Evolutionary conservation across 2,329 filamentous ascomycete genomes (phyloP).

Genomic region (Botryotinia calthae): DNA sequence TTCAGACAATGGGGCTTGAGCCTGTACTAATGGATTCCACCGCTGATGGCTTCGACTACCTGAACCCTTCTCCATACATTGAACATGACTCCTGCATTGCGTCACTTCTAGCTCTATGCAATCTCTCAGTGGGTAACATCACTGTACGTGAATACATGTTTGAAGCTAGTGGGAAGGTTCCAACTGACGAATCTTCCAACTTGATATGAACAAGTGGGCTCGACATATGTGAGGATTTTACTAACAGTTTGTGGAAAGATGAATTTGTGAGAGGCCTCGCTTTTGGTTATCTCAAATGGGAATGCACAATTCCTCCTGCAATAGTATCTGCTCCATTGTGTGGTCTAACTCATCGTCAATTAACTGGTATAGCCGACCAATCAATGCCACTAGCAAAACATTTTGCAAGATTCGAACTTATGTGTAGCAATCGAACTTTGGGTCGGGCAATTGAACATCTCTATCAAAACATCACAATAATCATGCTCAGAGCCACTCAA

Average conservation of each 20-base stretch:
- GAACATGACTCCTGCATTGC: neutral
- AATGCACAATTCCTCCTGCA: neutral
- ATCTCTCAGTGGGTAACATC: neutral
- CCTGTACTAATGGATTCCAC: neutral
- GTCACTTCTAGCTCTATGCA: neutral
- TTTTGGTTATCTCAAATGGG: neutral
- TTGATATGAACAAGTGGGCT: neutral
- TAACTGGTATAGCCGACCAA: no score
- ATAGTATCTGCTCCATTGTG: no score
- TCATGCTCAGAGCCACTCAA: neutral
- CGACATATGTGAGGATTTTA: neutral
- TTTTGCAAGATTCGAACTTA: no score
- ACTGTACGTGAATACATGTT: neutral
- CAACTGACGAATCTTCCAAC: neutral
- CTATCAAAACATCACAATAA: neutral
- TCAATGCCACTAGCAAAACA: neutral
- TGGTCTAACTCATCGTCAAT: neutral
- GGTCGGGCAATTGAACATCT: neutral
- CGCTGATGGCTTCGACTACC: neutral
- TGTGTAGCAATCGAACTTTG: neutral
- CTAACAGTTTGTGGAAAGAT: neutral
- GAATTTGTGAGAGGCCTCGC: neutral
- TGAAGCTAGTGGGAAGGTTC: neutral
- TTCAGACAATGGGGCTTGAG: no score
- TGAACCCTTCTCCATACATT: neutral